Percentiles rank a stretch among this genome's conserved stretches.
Evolutionary conservation across 148 eudicot species (phyloP).

Genomic region (Rhododendron henanense): DNA sequence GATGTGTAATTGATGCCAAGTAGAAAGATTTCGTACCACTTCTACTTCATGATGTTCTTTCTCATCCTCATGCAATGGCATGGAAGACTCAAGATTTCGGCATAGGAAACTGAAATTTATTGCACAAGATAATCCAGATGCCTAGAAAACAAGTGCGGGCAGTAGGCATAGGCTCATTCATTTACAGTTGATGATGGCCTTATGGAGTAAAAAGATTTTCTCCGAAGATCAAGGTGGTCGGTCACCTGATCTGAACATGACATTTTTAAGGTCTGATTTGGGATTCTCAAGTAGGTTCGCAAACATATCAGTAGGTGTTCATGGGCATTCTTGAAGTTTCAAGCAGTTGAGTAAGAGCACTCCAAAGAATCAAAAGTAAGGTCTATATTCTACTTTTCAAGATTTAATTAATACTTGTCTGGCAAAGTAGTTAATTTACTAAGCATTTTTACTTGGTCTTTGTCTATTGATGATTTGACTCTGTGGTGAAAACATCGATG

Average conservation of each 20-base stretch:
- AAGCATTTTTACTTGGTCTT: not conserved
- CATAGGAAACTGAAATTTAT: not conserved
- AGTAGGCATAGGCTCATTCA: not conserved
- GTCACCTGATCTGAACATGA: not conserved
- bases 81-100: not conserved
- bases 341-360: not conserved
- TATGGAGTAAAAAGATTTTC: not conserved
- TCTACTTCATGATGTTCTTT: not conserved
- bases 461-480: not conserved
- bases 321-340: not conserved
- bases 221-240: not conserved
- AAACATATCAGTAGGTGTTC: not conserved
- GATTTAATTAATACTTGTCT: not conserved
- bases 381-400: not conserved
- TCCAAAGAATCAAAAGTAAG: not conserved
- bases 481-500: not conserved
- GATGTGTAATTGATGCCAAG: conserved; percentile 10
- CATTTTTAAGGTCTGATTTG: not conserved
- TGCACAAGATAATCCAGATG: not conserved
- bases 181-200: not conserved
- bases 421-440: not conserved
- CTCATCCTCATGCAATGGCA: not conserved
- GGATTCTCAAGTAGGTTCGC: not conserved
- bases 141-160: not conserved
- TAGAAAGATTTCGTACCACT: not conserved